Base-by-base conservation (phyloP, 208 protist genomes). In the Acanthamoeba culbertsoni region DNA sequence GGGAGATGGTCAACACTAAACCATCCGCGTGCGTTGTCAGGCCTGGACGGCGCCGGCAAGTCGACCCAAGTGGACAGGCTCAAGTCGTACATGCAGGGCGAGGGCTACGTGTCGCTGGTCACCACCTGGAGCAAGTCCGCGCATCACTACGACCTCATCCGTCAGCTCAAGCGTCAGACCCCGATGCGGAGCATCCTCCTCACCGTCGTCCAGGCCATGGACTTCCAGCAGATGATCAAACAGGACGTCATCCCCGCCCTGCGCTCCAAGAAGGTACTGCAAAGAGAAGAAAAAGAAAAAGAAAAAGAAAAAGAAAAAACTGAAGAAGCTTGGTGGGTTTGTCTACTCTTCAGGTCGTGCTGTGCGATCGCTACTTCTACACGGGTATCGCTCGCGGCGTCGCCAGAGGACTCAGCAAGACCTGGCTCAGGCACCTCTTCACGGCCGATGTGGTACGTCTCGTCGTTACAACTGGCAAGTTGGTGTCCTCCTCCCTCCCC, bases 311-410 rank as follows among this genome's bases (percentile, higher is more conserved):
- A n/a, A n/a, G n/a, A n/a, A n/a, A n/a, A n/a, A n/a, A n/a, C n/a
- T n/a, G n/a, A n/a, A n/a, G n/a, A n/a, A n/a, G n/a, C n/a, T n/a
- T n/a, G n/a, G n/a, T n/a, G n/a, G n/a, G n/a, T n/a, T n/a, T n/a
- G n/a, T n/a, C n/a, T n/a, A n/a, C n/a, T n/a, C n/a, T n/a, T n/a
- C 55, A 68, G 59, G 71, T 93, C 0, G 89, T 93, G 45, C 23
- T 93, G 35, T 93, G 68, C 53, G 89, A 93, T 93, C 89, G 89
- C 42, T 93, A 93, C 33, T 93, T 86, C 71, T 93, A 86, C 89
- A 93, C 89, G 3, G 89, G 89, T 23, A 57, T 93, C 35, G 89
- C 89, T 1, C 55, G 89, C 23, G 89, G 89, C 37, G 89, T 93
- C 6, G 89, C 89, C 7, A 53, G 89, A n/a, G 89, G 89, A 1